Conservation (phyloP, 2,329 filamentous ascomycete species). For the Colletotrichum graminicola region DNA sequence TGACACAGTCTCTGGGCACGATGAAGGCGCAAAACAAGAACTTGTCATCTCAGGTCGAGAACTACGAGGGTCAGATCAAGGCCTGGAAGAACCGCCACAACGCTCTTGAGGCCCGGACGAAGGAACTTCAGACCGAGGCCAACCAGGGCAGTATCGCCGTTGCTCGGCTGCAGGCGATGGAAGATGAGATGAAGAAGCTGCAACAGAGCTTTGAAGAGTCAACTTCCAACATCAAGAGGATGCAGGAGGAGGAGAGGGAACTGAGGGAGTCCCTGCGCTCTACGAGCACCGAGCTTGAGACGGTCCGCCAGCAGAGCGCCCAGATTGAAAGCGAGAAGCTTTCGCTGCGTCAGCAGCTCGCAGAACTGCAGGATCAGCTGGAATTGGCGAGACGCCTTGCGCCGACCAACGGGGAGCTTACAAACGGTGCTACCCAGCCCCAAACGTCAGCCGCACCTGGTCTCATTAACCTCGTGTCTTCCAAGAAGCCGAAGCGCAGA, state of each 20-base stretch:
- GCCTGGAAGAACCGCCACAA: conserved; percentile 96
- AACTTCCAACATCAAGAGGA: conserved; percentile 87
- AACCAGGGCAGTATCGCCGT: conserved; percentile 98
- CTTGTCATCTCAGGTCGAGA: conserved; percentile 88
- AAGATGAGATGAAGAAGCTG: conserved; percentile 94
- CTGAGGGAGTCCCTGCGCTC: conserved; percentile 85
- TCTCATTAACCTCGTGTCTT: conserved; percentile 95
- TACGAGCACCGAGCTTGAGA: conserved; percentile 85
- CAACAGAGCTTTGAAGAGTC: conserved; percentile 93
- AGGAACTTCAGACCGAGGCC: conserved; percentile 94
- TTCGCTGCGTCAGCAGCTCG: conserved; percentile 86
- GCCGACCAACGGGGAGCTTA: conserved; percentile 75
- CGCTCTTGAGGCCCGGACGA: conserved; percentile 87
- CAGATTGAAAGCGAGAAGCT: conserved; percentile 88
- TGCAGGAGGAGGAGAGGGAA: conserved; percentile 93
- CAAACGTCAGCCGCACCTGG: conserved; percentile 73
- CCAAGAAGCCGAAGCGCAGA: conserved; percentile 95
- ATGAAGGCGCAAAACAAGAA: conserved; percentile 96
- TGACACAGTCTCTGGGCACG: conserved; percentile 92
- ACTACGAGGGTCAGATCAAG: conserved; percentile 95
- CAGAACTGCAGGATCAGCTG: conserved; percentile 91
- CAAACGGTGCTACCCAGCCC: conserved; percentile 56
- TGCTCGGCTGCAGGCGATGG: conserved; percentile 89
- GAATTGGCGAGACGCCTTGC: conserved; percentile 85
- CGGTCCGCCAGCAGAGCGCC: conserved; percentile 78